Evolutionary conservation across 805 yeast species (phyloP), one percentile per base, ranked within the genome.

Genomic region (Vanderwaltozyma tropicalis): DNA sequence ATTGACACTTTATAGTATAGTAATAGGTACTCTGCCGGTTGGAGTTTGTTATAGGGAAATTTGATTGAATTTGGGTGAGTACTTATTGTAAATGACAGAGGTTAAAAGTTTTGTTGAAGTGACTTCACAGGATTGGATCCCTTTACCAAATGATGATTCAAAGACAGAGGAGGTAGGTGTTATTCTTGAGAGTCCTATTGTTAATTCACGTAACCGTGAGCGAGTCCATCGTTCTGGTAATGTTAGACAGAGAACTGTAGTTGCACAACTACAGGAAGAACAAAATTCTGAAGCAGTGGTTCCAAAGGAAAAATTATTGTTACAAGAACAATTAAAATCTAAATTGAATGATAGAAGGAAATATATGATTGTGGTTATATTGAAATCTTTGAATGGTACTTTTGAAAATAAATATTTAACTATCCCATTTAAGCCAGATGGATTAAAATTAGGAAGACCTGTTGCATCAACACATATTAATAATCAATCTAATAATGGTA

Each of bases 391-490:
- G 34, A 89, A 89, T 58, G 84, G 75, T 35, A 80, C 96, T 0
- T 87, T 88, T 55, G 82, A 78, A 29, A 71, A 78, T 41, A 92
- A 89, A 57, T 77, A 80, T 37, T 64, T 92, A 28, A 75, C 74
- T 12, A 78, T 92, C 7, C 96, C 97, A 1, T 69, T 74, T 40
- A 69, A 67, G 41, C 98, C 99, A 0, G 87, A 83, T 12, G 78
- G 85, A 3, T 62, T 88, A 37, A 85, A 85, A 54, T 67, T 92
- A 18, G 99, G 99, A 1, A 72, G 99, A 39, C 97, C 95, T 33
- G 79, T 83, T 14, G 82, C 57, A 7, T 18, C 31, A 3, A 16
- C 15, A 2, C 24, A 18, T 19, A 30, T 18, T 16, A 19, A n/a
- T 25, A 2, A 3, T 10, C 25, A 20, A 4, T 11, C n/a, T 4